These are phyloP conservation scores for Hypoxylon rickii DNA, from an alignment of 495 filamentous ascomycete genomes.

Conservation along the genomic window DNA sequence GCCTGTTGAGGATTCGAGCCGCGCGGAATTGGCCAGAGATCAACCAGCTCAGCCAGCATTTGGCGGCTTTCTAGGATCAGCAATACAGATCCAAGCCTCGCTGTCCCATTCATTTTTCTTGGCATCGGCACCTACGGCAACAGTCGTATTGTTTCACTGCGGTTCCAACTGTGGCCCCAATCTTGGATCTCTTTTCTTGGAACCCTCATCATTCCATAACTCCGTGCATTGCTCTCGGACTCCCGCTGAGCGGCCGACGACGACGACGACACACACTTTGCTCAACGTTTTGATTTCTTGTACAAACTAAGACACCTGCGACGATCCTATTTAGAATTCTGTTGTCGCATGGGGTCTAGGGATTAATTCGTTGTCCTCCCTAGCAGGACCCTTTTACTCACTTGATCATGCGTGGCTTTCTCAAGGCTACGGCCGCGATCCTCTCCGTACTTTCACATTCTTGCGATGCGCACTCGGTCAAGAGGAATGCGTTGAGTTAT, in stretches of 20 bases:
- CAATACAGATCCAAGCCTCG: slow-evolving; percentile 12
- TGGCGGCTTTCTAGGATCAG: no score
- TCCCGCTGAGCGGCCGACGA: slow-evolving; percentile 8
- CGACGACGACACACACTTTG: slow-evolving; percentile 3
- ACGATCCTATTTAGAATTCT: slow-evolving; percentile 6
- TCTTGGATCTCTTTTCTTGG: no score
- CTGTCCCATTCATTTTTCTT: slow-evolving; percentile 8
- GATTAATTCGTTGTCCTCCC: slow-evolving; percentile 23
- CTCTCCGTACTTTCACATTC: slow-evolving; percentile 29
- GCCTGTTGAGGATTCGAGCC: not conserved
- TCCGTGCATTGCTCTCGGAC: not conserved
- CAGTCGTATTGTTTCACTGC: slow-evolving; percentile 21
- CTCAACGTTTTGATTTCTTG: slow-evolving; percentile 7
- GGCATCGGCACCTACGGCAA: slow-evolving; percentile 14
- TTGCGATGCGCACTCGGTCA: slow-evolving; percentile 68
- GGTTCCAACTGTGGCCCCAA: no score
- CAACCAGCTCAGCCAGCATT: not conserved
- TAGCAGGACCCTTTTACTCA: slow-evolving; percentile 31
- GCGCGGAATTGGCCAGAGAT: not conserved
- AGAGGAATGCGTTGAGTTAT: slow-evolving; percentile 75
- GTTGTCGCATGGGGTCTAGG: slow-evolving; percentile 39
- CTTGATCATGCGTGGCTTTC: slow-evolving; percentile 35
- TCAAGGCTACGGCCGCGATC: slow-evolving; percentile 32
- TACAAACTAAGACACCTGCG: slow-evolving; percentile 5
- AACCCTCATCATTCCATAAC: slow-evolving; percentile 9